Conservation (phyloP, 2,329 filamentous ascomycete genomes). For the Fusarium poae region DNA sequence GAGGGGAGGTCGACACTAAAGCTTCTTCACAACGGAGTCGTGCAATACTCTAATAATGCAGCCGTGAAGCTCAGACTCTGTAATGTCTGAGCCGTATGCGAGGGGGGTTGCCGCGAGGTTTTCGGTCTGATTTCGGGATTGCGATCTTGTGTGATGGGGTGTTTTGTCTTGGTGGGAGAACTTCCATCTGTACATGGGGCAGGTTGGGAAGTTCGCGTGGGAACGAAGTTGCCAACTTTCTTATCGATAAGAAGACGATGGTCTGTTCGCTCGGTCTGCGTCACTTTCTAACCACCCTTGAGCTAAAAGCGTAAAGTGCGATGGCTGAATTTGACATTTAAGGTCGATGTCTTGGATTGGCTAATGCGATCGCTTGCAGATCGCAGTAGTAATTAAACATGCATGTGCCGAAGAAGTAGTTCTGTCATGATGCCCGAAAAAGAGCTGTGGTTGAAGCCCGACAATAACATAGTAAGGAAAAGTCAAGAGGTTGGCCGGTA, state of each 20-base stretch:
- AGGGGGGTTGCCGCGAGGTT: constrained; percentile 2
- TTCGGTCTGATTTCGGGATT: constrained; percentile 31
- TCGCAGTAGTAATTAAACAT: not conserved
- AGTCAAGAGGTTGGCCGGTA: not conserved
- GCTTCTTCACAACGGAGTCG: constrained; percentile 15
- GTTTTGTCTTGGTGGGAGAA: constrained; percentile 44
- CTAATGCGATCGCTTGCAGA: not conserved
- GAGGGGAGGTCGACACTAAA: constrained; percentile 32
- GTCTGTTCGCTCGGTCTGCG: constrained; percentile 16
- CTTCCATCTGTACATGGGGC: constrained; percentile 31
- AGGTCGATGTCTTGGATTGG: constrained; percentile 6
- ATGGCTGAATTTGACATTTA: not conserved
- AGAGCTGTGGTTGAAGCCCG: not conserved
- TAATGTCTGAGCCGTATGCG: constrained; percentile 4
- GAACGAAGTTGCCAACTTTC: constrained; percentile 43
- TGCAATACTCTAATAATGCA: constrained; percentile 4
- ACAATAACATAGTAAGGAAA: not conserved
- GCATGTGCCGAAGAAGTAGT: not conserved
- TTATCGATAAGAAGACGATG: constrained; percentile 50
- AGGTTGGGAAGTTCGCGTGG: constrained; percentile 27
- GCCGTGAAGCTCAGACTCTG: constrained; percentile 10
- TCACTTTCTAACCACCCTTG: constrained; percentile 8
- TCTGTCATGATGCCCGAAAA: not conserved
- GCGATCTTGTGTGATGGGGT: constrained; percentile 44
- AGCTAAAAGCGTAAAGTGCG: constrained; percentile 3